phyloP scores from a whole-genome alignment of 202 grass and related monocot species.

The Bolboschoenoplectus hybrid region DNA sequence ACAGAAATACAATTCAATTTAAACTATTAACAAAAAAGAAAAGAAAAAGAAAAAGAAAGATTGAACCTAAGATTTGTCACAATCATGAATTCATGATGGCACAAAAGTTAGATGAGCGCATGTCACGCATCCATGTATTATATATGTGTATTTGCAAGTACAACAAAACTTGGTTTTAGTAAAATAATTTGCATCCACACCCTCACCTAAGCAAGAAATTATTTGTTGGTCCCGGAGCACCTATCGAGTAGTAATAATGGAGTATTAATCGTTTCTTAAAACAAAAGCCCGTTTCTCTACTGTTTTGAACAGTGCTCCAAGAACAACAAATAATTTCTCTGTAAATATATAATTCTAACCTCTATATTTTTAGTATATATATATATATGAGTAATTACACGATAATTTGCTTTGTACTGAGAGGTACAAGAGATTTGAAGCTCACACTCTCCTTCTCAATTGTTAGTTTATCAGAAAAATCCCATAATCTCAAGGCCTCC shows the following conservation, averaged over 20 bases:
- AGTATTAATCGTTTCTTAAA: not conserved
- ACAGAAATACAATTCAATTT: not conserved
- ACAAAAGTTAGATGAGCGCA: conserved; percentile 16
- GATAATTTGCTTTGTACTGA: not conserved
- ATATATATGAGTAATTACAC: conserved; percentile 8
- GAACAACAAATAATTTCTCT: conserved; percentile 30
- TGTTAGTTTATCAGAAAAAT: conserved; percentile 60
- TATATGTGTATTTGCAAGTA: conserved; percentile 10
- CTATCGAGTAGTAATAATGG: not conserved
- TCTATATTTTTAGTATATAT: not conserved
- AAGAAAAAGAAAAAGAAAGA: not conserved
- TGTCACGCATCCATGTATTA: conserved; percentile 3
- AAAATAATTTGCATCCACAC: conserved; percentile 16
- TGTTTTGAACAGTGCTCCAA: conserved; percentile 20
- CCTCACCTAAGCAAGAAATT: conserved; percentile 31
- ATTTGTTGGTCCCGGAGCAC: conserved; percentile 20
- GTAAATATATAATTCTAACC: conserved; percentile 33
- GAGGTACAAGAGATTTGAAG: conserved; percentile 27
- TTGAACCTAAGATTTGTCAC: conserved; percentile 15
- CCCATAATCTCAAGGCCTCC: conserved; percentile 78
- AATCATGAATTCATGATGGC: conserved; percentile 21
- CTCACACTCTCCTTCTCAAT: conserved; percentile 44
- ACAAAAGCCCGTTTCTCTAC: not conserved
- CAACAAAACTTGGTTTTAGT: conserved; percentile 13
- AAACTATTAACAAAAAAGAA: not conserved